phyloP scores from a whole-genome alignment of 139 green algal genomes.

The Tetraselmis striata region DNA sequence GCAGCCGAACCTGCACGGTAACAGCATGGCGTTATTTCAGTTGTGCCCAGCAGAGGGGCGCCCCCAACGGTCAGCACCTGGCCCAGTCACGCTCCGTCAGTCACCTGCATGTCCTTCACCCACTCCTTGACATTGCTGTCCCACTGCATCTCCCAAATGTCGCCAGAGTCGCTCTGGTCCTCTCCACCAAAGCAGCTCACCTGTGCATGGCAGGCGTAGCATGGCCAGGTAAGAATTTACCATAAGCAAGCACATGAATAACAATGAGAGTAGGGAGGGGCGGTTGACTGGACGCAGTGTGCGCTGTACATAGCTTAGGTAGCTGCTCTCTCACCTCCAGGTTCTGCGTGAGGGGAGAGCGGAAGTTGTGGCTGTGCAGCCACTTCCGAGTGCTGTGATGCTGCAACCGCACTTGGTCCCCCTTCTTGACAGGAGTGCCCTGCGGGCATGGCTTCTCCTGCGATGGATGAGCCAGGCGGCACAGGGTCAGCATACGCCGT shows the following conservation, averaged over 20 bases:
- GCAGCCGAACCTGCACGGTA: constrained; percentile 53
- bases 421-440: constrained; percentile 50
- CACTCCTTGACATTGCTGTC: constrained; percentile 48
- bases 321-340: constrained; percentile 79
- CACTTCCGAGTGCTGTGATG: constrained; percentile 77
- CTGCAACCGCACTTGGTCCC: constrained; percentile 59
- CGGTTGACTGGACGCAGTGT: no score
- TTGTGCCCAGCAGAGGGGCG: not conserved
- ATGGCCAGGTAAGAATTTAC: constrained; percentile 2
- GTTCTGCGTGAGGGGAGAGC: constrained; percentile 74
- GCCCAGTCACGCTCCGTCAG: not conserved
- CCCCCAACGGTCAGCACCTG: not conserved
- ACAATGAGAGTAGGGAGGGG: no score
- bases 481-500: no score
- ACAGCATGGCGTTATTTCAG: no score
- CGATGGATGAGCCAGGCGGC: no score
- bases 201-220: constrained; percentile 31
- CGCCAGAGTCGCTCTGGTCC: constrained; percentile 52
- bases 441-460: constrained; percentile 57
- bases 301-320: no score
- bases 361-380: constrained; percentile 85
- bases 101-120: constrained; percentile 12
- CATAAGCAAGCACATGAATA: not conserved
- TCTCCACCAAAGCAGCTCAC: constrained; percentile 74
- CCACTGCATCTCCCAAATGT: constrained; percentile 75